Percentiles rank a stretch among this genome's conserved stretches.
phyloP scores from a whole-genome alignment of 202 grass and related monocot genomes.

The Cymbopogon flexuosus region DNA sequence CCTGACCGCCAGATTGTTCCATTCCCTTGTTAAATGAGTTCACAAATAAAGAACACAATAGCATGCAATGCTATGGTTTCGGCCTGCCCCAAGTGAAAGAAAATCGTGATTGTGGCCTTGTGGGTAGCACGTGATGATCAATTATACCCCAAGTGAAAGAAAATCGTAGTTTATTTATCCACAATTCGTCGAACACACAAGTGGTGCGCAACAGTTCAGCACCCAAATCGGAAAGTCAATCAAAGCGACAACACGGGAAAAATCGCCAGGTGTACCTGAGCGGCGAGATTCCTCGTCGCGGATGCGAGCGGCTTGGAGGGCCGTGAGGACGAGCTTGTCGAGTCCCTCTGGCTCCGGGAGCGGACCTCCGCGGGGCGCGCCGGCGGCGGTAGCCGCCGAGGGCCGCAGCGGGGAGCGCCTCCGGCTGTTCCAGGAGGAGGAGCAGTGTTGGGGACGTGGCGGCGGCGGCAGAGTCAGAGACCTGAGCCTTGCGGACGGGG shows the following conservation, averaged over 20 bases:
- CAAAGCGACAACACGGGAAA: not conserved
- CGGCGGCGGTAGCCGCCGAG: not conserved
- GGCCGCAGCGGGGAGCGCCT: not conserved
- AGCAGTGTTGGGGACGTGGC: not conserved
- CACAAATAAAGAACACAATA: not conserved
- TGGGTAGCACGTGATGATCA: not conserved
- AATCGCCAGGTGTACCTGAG: constrained; percentile 27
- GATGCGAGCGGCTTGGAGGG: constrained; percentile 46
- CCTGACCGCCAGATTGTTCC: not conserved
- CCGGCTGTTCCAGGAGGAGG: not conserved
- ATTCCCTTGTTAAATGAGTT: not conserved
- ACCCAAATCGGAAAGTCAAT: not conserved
- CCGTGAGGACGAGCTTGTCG: constrained; percentile 47
- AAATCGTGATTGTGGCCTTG: not conserved
- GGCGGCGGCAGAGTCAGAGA: not conserved
- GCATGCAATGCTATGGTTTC: not conserved
- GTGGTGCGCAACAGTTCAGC: not conserved
- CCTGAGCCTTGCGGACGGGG: not conserved
- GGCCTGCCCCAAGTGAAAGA: not conserved
- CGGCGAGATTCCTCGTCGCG: constrained; percentile 67
- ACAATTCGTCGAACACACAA: constrained; percentile 25
- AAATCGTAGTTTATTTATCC: not conserved
- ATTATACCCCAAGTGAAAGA: too few relatives aligned
- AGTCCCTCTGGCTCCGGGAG: constrained; percentile 34
- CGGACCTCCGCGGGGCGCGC: not conserved